phyloP scores from a whole-genome alignment of 306 rosid genomes.

The Cucurbita argyrosperma region DNA sequence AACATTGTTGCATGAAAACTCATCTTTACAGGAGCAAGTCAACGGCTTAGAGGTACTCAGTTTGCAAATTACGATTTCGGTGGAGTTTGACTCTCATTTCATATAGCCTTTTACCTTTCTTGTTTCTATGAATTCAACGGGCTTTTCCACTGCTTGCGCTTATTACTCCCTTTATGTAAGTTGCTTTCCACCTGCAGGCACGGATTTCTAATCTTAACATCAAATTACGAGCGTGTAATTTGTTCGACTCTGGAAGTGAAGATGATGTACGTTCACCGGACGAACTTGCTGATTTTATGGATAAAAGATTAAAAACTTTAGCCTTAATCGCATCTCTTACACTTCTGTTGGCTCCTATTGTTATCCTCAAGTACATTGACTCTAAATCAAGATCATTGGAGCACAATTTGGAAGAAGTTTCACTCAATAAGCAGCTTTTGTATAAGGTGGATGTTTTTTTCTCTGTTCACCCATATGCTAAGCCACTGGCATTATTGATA shows the following conservation, averaged over 20 bases:
- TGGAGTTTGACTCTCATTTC: background rate
- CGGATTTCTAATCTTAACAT: slow-evolving; percentile 33
- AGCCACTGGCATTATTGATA: slow-evolving; percentile 68
- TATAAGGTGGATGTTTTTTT: slow-evolving; percentile 62
- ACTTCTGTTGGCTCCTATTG: slow-evolving; percentile 34
- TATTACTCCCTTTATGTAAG: background rate
- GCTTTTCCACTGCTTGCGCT: background rate
- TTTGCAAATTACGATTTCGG: background rate
- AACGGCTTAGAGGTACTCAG: slow-evolving; percentile 39
- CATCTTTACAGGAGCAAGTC: slow-evolving; percentile 37
- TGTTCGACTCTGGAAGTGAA: slow-evolving; percentile 14
- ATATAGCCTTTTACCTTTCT: background rate
- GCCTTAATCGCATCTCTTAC: slow-evolving; percentile 40
- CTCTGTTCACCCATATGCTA: slow-evolving; percentile 75
- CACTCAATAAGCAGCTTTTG: slow-evolving; percentile 58
- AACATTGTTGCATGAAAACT: slow-evolving; percentile 38
- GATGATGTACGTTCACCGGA: slow-evolving; percentile 16
- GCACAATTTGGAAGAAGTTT: slow-evolving; percentile 43
- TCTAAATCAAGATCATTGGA: slow-evolving; percentile 50
- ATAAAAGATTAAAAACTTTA: slow-evolving; percentile 30
- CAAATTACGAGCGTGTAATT: slow-evolving; percentile 21
- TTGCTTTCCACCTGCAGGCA: slow-evolving; percentile 26
- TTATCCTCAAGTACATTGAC: slow-evolving; percentile 43
- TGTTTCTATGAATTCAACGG: background rate
- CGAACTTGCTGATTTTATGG: slow-evolving; percentile 16